These are phyloP conservation scores for Raddia guianensis DNA, from an alignment of 176 grass and related monocot genomes.

Conservation along the genomic window DNA sequence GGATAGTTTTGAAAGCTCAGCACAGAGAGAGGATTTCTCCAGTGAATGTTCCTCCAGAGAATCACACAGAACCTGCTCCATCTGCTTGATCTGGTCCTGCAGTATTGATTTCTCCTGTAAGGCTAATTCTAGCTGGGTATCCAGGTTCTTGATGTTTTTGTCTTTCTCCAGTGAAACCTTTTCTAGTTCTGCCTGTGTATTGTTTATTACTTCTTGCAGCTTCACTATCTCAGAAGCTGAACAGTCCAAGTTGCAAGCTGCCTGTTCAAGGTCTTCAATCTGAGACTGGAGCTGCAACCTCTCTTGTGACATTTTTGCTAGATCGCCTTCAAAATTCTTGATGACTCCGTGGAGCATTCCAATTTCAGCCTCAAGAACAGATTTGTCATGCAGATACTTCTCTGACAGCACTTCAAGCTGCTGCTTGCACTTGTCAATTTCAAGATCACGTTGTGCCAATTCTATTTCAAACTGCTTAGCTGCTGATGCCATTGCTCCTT, in stretches of 20 bases:
- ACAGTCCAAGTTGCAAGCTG: slow-evolving; percentile 32
- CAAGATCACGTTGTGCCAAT: slow-evolving; percentile 52
- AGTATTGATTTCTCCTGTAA: slow-evolving; percentile 58
- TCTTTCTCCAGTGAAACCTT: slow-evolving; percentile 51
- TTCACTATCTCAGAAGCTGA: slow-evolving; percentile 44
- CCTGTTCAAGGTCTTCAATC: slow-evolving; percentile 51
- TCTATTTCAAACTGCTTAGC: slow-evolving; percentile 62
- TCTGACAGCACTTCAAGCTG: slow-evolving; percentile 51
- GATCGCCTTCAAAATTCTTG: slow-evolving; percentile 35
- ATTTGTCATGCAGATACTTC: slow-evolving; percentile 65
- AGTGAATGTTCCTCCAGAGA: slow-evolving; percentile 61
- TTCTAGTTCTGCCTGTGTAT: slow-evolving; percentile 60
- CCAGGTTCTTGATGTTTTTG: slow-evolving; percentile 46
- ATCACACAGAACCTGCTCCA: slow-evolving; percentile 57
- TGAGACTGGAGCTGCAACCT: slow-evolving; percentile 39
- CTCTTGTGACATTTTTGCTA: slow-evolving; percentile 50
- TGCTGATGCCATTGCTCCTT: slow-evolving; percentile 56
- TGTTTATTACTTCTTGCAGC: slow-evolving; percentile 51
- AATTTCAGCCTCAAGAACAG: slow-evolving; percentile 59
- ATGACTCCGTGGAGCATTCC: slow-evolving; percentile 37
- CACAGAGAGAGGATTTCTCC: slow-evolving; percentile 62
- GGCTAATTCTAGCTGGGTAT: slow-evolving; percentile 47
- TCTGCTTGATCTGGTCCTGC: slow-evolving; percentile 47
- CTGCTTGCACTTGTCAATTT: slow-evolving; percentile 57
- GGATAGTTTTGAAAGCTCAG: slow-evolving; percentile 53